Conservation (phyloP, 1,284 basidiomycete species). For the Sporisorium graminicola region DNA sequence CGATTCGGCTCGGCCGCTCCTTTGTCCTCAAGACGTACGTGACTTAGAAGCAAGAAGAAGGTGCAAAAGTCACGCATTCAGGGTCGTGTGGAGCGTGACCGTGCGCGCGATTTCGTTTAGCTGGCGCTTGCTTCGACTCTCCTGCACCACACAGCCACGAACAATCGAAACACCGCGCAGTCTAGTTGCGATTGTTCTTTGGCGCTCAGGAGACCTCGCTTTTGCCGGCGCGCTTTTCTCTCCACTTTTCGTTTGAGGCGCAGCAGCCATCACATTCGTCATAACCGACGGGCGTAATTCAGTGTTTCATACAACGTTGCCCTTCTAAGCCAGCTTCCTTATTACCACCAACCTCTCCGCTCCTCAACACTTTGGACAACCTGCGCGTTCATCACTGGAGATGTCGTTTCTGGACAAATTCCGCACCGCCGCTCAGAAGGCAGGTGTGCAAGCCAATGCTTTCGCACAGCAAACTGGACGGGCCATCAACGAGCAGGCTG, state of each 20-base stretch:
- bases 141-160: neutral
- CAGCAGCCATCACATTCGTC: neutral
- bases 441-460: constrained; percentile 72
- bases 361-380: neutral
- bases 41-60: neutral
- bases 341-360: constrained; percentile 1
- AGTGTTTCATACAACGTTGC: neutral
- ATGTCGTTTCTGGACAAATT: constrained; percentile 82
- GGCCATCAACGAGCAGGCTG: constrained; percentile 58
- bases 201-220: neutral
- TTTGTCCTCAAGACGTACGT: neutral
- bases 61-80: constrained; percentile 8
- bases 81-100: constrained; percentile 19
- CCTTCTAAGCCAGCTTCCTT: neutral
- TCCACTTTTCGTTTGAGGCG: neutral
- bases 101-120: constrained; percentile 18
- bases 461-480: constrained; percentile 62
- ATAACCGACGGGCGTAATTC: neutral
- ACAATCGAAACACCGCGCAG: neutral
- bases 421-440: constrained; percentile 82
- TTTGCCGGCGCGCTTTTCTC: neutral
- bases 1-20: neutral
- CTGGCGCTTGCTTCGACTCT: neutral
- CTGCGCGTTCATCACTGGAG: too few species aligned
- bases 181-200: neutral